phyloP scores from a whole-genome alignment of 257 asterid genomes.

The Misopates orontium region DNA sequence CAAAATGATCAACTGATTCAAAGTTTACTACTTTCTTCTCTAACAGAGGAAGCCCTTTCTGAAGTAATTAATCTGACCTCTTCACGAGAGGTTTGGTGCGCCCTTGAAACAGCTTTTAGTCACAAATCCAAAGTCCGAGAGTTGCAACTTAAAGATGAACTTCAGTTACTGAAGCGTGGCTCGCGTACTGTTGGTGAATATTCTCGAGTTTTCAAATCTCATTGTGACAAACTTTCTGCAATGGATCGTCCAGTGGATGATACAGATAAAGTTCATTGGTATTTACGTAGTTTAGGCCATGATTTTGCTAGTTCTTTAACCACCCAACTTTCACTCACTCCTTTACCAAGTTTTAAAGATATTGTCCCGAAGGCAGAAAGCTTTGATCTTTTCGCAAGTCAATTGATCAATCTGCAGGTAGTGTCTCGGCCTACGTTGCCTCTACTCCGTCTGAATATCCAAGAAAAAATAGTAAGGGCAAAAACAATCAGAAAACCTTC shows the following conservation, averaged over 20 bases:
- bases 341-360: background rate
- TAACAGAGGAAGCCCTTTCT: constrained; percentile 3
- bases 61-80: background rate
- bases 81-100: background rate
- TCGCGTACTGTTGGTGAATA: background rate
- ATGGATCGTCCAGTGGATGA: constrained; percentile 2
- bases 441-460: too few species aligned
- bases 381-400: background rate
- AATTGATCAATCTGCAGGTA: too few species aligned
- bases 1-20: background rate
- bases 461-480: too few species aligned
- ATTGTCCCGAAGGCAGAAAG: background rate
- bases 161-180: background rate
- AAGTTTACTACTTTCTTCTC: constrained; percentile 6
- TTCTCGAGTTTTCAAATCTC: constrained; percentile 1
- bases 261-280: constrained; percentile 5
- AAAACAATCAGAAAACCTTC: too few species aligned
- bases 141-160: too few species aligned
- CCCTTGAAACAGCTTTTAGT: too few species aligned
- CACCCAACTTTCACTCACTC: constrained; percentile 3
- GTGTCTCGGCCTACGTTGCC: too few species aligned
- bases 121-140: too few species aligned
- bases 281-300: background rate
- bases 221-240: background rate
- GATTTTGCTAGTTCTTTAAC: background rate